Evolutionary conservation across 148 eudicot species (phyloP), one percentile per base, ranked within the genome.

Genomic region (Cornus controversa): DNA sequence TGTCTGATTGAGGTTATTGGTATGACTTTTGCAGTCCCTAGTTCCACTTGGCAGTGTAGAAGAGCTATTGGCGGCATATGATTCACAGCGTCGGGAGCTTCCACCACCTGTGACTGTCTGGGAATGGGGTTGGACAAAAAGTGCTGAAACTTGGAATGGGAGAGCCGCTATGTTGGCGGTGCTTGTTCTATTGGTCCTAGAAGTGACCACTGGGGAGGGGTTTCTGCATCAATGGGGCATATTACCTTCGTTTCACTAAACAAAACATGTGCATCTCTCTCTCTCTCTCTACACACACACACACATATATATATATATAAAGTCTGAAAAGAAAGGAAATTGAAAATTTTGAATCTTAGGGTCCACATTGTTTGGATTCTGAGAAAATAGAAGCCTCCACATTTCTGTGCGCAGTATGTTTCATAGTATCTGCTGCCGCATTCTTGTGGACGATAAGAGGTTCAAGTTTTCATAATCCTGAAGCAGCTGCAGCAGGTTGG

Each of bases 101-200:
- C 99, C 99, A 0, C 86, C 98, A 3, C 98, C 91, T 6, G 97
- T 93, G 67, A 89, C 90, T 14, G 73, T 96, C 63, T 96, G 99
- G 98, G 97, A 96, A 77, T 96, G 99, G 97, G 99, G 99, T 37
- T 96, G 90, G 90, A 96, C 98, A 4, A 92, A 90, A 81, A 96
- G 99, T 81, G 99, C 99, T 24, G 99, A 96, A 82, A 96, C 99
- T 23, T 96, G 99, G 99, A 96, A 96, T 47, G 98, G 99, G 28
- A 89, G 99, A 77, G 95, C 92, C 6, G 98, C 99, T 31, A 96
- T 96, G 99, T 76, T 96, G 83, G 99, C 98, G 0, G 98, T 93
- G 79, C 85, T 96, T 34, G 83, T 87, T 80, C 89, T 93, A 42
- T 81, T 96, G 69, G 90, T 90, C 54, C 86, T 91, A 14, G 99